Evolutionary conservation across 257 asterid genomes (phyloP), one percentile per base, ranked within the genome.

Genomic region (Marsdenia floribunda): DNA sequence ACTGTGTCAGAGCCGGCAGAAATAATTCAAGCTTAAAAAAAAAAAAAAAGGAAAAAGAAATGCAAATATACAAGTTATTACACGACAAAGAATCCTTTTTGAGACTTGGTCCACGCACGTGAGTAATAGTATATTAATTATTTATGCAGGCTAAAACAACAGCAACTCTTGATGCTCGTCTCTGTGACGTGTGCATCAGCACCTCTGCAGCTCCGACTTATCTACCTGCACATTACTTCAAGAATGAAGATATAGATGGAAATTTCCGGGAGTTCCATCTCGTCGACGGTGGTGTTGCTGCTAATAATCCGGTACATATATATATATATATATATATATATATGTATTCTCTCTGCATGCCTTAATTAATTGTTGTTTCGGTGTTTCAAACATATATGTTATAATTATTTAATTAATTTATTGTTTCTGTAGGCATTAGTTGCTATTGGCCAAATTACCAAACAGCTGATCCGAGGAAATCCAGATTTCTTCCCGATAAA

Each of bases 121-220:
- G 33, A 29, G 33, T 29, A 29, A 29, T 29, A 29, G 33, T 29
- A 29, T 29, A 29, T 29, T 29, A 29, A 29, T 29, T 64, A 13
- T 29, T 50, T 54, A 68, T 66, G 54, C 80, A 86, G 90, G 82
- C 80, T n/a, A 73, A 68, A 40, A 22, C 49, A 44, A 76, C 63
- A 18, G 35, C 82, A 2, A 44, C 35, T 1, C 15, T 74, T 54
- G 82, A 89, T 77, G 90, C 88, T 12, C 72, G 68, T 2, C 21
- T 89, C 11, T 76, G 86, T 2, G 94, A 89, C 67, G 78, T 87
- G 72, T 83, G 89, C 83, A 84, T 89, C 26, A 73, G 90, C 68
- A 87, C 94, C 0, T 87, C 91, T 0, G 94, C 94, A 4, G 91
- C 94, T 61, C 94, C 91, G 0, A 89, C 91, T 6, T 75, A 68